Evolutionary conservation across 805 yeast species (phyloP), one percentile per base, ranked within the genome.

Genomic region (Kluyveromyces wickerhamii): DNA sequence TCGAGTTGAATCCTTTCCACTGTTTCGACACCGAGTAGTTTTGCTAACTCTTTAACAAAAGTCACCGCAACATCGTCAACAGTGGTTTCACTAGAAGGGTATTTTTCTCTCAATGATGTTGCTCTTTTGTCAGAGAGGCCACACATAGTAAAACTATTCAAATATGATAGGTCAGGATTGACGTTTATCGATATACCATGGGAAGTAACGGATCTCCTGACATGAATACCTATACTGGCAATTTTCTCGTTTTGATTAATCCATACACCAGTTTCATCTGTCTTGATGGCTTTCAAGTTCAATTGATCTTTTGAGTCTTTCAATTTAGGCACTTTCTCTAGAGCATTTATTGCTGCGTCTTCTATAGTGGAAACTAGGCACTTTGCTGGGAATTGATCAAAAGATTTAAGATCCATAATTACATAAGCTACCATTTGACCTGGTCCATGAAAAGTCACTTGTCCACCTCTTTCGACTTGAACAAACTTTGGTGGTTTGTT

Each of bases 401-500:
- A 81, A 21, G 71, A 67, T 42, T 70, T 68, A 35, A 92, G 62
- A 54, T 92, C 88, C 20, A 83, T 35, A 1, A 92, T 69, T 8
- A 92, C 78, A 51, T 89, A 92, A 4, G 85, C 75, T 2, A 88
- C 95, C 24, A 86, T 53, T 58, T 92, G 99, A 0, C 98, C 98
- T 1, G 92, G 82, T 0, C 97, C 97, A 61, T 92, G 99, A 66
- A 84, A 92, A 0, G 98, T 92, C 1, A 92, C 75, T 54, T 92
- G 94, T 0, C 99, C 99, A 11, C 99, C 99, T 41, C 99, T 66
- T 35, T 76, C 76, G 0, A 92, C 72, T 48, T 84, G 89, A n/a
- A 78, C 70, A 50, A 75, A 83, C 20, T 67, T 67, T 11, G 87
- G 79, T n/a, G 69, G 69, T 26, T 64, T 41, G 22, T 48, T 45